Base-by-base conservation (phyloP, 2,329 filamentous ascomycete genomes). In the Pyrenochaeta sp. region DNA sequence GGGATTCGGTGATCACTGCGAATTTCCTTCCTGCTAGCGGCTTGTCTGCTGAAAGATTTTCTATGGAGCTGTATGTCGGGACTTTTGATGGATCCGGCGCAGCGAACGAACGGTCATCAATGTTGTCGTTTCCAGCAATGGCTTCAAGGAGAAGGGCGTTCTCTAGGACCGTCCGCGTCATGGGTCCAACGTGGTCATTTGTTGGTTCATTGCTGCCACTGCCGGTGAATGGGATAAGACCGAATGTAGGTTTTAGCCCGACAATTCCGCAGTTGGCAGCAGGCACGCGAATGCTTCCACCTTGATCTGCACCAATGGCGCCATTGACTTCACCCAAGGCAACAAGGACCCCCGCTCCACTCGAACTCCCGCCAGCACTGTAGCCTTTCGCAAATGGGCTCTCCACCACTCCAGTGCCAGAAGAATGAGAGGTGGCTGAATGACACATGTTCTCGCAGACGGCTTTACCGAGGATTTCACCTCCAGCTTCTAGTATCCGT, bases 201-300 rank as follows among this genome's bases (percentile, higher is more conserved):
- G 83, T 78, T 0, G 83, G 77, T 56, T 85, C 82, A 0, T 82
- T 80, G 39, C 78, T 81, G 1, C 78, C 77, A 45, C 83, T 78
- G 0, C 82, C 84, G 0, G 81, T 86, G 51, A 80, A 86, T 0
- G 84, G 84, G 0, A 86, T 75, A 1, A 85, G 72, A 0, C 84
- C 84, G 60, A 83, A 79, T 0, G 84, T 86, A 0, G 84, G 82
- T 54, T 85, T 85, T 12, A 85, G 67, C 0, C 83, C 83, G 12
- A 84, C 80, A 52, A 71, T 65, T 1, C 72, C 73, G 47, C 71
- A 73, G 30, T 73, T 71, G 27, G 67, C 75, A 2, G 81, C 74
- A 1, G 82, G 81, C 0, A 83, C 78, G 0, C 82, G 74, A 19
- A 84, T 80, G 24, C 79, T 81, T 0, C 82, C 82, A 15, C 80